Conservation (phyloP, 768 basidiomycete genomes). For the Boletus rubescentipes region DNA sequence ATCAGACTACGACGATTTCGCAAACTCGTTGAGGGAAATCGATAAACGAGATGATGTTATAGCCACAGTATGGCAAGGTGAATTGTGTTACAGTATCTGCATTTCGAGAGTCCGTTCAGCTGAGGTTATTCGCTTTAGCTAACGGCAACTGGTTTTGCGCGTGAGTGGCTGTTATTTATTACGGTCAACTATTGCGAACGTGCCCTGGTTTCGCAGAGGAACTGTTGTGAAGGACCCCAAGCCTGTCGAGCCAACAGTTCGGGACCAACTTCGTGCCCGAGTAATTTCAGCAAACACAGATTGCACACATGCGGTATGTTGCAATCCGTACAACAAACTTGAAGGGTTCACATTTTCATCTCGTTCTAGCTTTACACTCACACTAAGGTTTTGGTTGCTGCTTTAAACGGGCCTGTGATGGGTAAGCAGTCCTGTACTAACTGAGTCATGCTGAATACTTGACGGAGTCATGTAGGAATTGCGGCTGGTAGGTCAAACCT, state of each 20-base stretch:
- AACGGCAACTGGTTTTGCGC: slow-evolving; percentile 74
- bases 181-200: not conserved
- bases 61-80: slow-evolving; percentile 69
- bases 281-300: slow-evolving; percentile 57
- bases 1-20: slow-evolving; percentile 62
- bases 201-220: slow-evolving; percentile 41
- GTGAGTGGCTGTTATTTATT: slow-evolving; percentile 39
- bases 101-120: not conserved
- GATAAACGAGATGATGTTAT: slow-evolving; percentile 60
- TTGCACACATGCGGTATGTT: slow-evolving; percentile 60
- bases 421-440: slow-evolving; percentile 40
- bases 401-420: slow-evolving; percentile 74
- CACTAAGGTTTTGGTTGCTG: slow-evolving; percentile 67
- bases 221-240: slow-evolving; percentile 47
- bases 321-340: not conserved
- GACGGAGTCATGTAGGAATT: slow-evolving; percentile 45
- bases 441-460: not conserved
- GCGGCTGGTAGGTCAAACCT: slow-evolving; percentile 48
- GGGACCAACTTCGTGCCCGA: slow-evolving; percentile 45
- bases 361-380: slow-evolving; percentile 59
- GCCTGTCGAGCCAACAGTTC: slow-evolving; percentile 30
- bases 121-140: slow-evolving; percentile 35
- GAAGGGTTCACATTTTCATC: not conserved
- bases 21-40: slow-evolving; percentile 55
- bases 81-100: not conserved